Base-by-base conservation (phyloP, 208 protist species). In the Phytomonas sp. region DNA sequence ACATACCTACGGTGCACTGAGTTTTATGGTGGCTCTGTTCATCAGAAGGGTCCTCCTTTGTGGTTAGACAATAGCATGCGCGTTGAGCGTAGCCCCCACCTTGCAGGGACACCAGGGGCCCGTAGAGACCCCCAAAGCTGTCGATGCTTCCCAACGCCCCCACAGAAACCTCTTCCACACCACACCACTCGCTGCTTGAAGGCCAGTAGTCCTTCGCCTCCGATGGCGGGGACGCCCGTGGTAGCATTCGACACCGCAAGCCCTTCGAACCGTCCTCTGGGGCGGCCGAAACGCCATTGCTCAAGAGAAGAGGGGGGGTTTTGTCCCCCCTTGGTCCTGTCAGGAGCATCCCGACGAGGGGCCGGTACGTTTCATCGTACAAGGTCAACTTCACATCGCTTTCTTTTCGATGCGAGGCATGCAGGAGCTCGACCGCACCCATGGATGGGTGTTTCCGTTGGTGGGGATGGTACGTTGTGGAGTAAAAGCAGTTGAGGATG, bases 371-470 rank as follows among this genome's bases (percentile, higher is more conserved):
- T 42, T 60, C 59, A 66, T 85, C 69, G 72, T 84, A 93, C 14
- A 95, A 82, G 0, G 86, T 84, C n/a, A 92, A 62, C 60, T 84
- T 84, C 4, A 95, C 76, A 64, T 93, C 86, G 63, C 74, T 75
- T 59, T 86, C 74, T 30, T 56, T 63, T 19, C 91, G 91, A 59
- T 91, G 84, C 0, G 81, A 73, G 10, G 80, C 40, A 0, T 77
- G 76, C 59, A 75, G 56, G 0, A 95, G 77, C 79, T 95, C 91
- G 32, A 91, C 85, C 10, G 91, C 87, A 0, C 84, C 87, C 71
- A 86, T 81, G 14, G 78, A 68, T 0, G 87, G 90, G 52, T 93
- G 87, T 70, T 61, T 19, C 26, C 19, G 37, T 31, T 33, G 7
- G 52, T 19, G 23, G 2, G 68, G 60, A 12, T 32, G 2, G 30